Percentiles rank a stretch among this genome's conserved stretches.
Evolutionary conservation across 2,329 filamentous ascomycete species (phyloP).

Genomic region (Zasmidium citrigriseum): DNA sequence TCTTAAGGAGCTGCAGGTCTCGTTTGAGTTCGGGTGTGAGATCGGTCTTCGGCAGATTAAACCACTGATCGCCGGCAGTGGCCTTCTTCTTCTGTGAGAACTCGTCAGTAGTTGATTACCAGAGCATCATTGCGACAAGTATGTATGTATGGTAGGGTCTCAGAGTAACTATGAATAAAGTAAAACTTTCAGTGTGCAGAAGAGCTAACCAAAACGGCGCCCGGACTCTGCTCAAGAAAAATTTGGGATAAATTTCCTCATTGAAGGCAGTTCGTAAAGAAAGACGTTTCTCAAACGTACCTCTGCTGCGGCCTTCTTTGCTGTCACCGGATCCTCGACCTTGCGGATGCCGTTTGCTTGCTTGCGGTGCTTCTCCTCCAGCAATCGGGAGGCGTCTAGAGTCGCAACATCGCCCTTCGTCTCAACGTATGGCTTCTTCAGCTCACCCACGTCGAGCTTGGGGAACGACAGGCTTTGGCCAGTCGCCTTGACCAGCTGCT

Average conservation of each 20-base stretch:
- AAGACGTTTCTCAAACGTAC: conserved; percentile 47
- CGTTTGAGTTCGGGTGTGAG: conserved; percentile 83
- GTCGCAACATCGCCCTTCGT: conserved; percentile 55
- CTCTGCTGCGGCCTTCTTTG: conserved; percentile 51
- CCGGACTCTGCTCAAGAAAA: conserved; percentile 70
- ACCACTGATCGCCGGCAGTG: conserved; percentile 82
- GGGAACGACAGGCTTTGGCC: conserved; percentile 48
- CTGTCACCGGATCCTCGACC: conserved; percentile 55
- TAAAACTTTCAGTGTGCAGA: conserved; percentile 68
- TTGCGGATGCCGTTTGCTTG: conserved; percentile 48
- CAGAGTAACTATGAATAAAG: conserved; percentile 79
- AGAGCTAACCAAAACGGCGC: conserved; percentile 77
- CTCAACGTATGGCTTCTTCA: conserved; percentile 57
- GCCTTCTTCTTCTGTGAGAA: conserved; percentile 57
- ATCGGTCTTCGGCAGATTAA: conserved; percentile 79
- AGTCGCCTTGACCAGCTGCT: conserved; percentile 24
- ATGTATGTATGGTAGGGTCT: conserved; percentile 36
- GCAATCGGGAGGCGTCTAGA: conserved; percentile 54
- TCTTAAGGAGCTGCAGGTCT: conserved; percentile 84
- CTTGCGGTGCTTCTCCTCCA: conserved; percentile 49
- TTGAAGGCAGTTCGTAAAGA: conserved; percentile 40
- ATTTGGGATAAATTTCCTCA: conserved; percentile 78
- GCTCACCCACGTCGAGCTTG: conserved; percentile 48
- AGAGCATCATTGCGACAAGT: conserved; percentile 5
- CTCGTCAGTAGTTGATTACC: conserved; percentile 25